Evolutionary conservation across 208 protist species (phyloP), one percentile per base, ranked within the genome.

Genomic region (Crithidia expoeki): DNA sequence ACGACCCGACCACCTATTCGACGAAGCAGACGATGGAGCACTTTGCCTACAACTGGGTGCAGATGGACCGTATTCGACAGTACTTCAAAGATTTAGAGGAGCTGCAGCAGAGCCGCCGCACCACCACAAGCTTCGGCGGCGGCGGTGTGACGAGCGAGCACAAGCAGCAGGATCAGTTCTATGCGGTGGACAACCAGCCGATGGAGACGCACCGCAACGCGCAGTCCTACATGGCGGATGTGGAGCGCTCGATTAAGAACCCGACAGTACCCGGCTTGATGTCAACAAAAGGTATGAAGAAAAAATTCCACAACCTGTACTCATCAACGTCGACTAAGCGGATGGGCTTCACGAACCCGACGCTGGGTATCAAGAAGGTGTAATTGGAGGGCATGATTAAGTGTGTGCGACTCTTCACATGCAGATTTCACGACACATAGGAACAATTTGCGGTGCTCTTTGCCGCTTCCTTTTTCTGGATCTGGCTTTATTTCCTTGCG

Each of bases 301-400:
- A 94, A 73, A 96, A 96, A 79, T 95, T 95, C 67, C 86, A 94
- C 77, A 94, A 94, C 70, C 61, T 96, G 72, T 96, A 96, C 79
- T 88, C 86, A 17, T 96, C 91, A 3, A 92, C 87, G 27, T 94
- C 88, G 23, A 93, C 82, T 14, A 94, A 96, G 78, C 79, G 91
- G 17, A 96, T 96, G 87, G 91, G 91, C 50, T 94, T 94, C 61
- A 75, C 86, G 17, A 96, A 94, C 53, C 88, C 91, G 0, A 90
- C 87, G 19, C 51, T 92, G 44, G 89, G 89, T 51, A 96, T 94
- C 61, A 96, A 96, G 72, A 94, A 94, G 82, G 84, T 94, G 12
- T 96, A 81, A 80, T 30, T 10, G 27, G 44, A 10, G n/a, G 5
- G 34, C 19, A 38, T 25, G 9, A 21, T 10, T 30, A 36, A 21